Evolutionary conservation across 1,284 basidiomycete species (phyloP), one percentile per base, ranked within the genome.

Genomic region (Boletus smithii): DNA sequence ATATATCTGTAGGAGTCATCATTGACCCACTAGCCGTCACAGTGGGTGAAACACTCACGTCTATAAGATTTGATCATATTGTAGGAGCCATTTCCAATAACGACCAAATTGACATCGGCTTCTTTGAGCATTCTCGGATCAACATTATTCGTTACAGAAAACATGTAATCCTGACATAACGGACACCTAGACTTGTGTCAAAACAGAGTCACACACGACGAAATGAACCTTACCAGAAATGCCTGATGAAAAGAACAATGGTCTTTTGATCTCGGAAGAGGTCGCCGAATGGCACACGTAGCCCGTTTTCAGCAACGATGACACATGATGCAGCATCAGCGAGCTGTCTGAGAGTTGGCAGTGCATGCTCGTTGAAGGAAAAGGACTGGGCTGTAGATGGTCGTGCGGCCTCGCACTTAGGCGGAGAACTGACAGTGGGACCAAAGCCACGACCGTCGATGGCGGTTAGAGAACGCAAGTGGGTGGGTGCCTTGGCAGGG

Each of bases 151-250:
- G 76, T 62, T 49, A 93, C 73, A 27, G 81, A 82, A 44, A 80
- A 75, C 73, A 93, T 81, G 66, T 94, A 95, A 61, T 93, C 88
- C 61, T 91, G 88, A 64, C 88, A 91, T 26, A 83, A 69, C 3
- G 86, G 83, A 58, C 89, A 93, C 73, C 78, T 79, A 9, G 13
- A 40, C 3, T 8, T 7, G 32, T 44, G 35, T 61, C 30, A 64
- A 48, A 6, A 44, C 13, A n/a, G 10, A 35, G 2, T 7, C 42
- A 55, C 44, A 26, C 33, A 50, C 42, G 50, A 47, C 26, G 11
- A 23, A 37, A 38, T 26, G 20, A n/a, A 29, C 18, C 50, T 46
- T 20, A 61, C 63, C 51, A 65, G 33, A 89, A 88, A 64, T 88
- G 85, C 33, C 87, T 73, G 53, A 88, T 78, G 68, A 89, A 88